Evolutionary conservation across 2,329 filamentous ascomycete genomes (phyloP), one percentile per base, ranked within the genome.

Genomic region (Curvularia lunata): DNA sequence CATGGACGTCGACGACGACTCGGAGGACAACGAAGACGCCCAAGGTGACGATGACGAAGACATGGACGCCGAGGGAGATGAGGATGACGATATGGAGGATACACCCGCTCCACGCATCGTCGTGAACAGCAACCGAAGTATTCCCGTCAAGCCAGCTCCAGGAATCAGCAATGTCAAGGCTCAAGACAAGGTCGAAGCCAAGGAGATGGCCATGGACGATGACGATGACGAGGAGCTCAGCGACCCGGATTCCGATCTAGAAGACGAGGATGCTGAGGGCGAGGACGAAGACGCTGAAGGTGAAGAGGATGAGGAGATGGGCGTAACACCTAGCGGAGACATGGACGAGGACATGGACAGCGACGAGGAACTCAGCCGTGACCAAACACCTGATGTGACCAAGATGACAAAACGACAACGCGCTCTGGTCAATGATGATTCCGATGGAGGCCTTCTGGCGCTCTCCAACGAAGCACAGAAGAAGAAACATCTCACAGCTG

Each of bases 401-500:
- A 88, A 87, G 70, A 80, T 90, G 75, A 91, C 89, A 16, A 86
- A 88, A 67, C 81, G 89, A 49, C 89, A 91, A 76, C 80, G 88
- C 53, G 86, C 86, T 2, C 81, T 82, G 52, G 77, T 83, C 40
- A 81, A 87, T 49, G 82, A 68, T 51, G 83, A 77, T 62, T 79
- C 65, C 42, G 82, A 76, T 64, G 81, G 70, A 45, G 80, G 61
- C 59, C 77, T 79, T 66, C 81, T 81, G 75, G 78, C 75, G 48
- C 76, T 88, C 8, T 85, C 84, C 8, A 88, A 88, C 77, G 86
- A 89, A 74, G 86, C 86, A n/a, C 86, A 89, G 77, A 85, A 88
- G 72, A 89, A 89, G 77, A 89, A 91, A 69, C 86, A 89, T 65
- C 79, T 91, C 48, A 90, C 88, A 0, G 88, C 87, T 0, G 89